Percentiles rank a stretch among this genome's conserved stretches.
Evolutionary conservation across 805 yeast genomes (phyloP).

Genomic region (Clavispora phyllophila): DNA sequence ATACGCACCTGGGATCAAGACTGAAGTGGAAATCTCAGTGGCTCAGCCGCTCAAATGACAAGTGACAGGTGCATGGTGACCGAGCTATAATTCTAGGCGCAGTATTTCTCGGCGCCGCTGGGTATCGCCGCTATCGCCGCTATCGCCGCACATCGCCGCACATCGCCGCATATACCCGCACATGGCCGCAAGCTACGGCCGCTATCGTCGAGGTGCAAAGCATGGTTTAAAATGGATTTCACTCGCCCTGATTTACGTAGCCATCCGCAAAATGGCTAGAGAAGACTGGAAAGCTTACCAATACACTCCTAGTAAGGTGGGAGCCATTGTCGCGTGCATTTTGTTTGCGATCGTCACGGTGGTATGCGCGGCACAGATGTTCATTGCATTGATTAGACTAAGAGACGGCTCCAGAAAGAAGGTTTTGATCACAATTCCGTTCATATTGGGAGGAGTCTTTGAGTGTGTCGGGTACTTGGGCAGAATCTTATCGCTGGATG

Average conservation of each 20-base stretch:
- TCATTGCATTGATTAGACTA: background rate
- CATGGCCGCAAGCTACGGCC: too few species aligned
- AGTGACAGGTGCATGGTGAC: too few species aligned
- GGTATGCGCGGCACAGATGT: background rate
- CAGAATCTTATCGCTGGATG: constrained; percentile 13
- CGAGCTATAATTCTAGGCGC: too few species aligned
- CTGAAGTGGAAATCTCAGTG: too few species aligned
- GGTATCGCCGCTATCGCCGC: background rate
- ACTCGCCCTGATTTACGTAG: too few species aligned
- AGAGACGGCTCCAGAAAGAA: background rate
- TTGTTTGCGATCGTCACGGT: background rate
- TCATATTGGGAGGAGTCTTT: constrained; percentile 18
- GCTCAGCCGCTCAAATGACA: too few species aligned
- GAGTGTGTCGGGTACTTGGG: constrained; percentile 23
- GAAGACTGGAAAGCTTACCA: constrained; percentile 1
- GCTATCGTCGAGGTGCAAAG: too few species aligned
- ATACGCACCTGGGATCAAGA: too few species aligned
- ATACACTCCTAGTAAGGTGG: background rate
- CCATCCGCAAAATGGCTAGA: too few species aligned
- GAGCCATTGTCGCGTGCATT: too few species aligned
- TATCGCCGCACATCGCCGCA: background rate
- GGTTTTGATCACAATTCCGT: constrained; percentile 10
- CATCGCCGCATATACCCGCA: background rate
- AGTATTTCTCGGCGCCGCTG: too few species aligned
- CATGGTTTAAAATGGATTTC: too few species aligned